phyloP scores from a whole-genome alignment of 106 monocot genomes.

The Iris macrosiphon region DNA sequence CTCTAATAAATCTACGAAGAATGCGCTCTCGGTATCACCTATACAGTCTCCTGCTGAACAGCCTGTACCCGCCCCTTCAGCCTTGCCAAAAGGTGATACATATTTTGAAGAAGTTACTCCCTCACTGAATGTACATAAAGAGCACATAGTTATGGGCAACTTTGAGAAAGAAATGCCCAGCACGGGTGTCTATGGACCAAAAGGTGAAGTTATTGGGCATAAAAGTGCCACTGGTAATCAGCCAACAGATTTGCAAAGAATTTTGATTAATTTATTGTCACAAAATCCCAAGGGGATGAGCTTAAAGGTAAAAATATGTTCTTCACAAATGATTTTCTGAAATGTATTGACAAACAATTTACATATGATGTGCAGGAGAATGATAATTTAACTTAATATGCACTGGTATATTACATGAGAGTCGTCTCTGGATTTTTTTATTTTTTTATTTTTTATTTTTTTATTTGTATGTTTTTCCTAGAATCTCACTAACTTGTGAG shows the following conservation, averaged over 20 bases:
- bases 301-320: slow-evolving; percentile 53
- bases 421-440: no score
- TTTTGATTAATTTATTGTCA: slow-evolving; percentile 40
- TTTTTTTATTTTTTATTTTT: no score
- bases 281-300: slow-evolving; percentile 75
- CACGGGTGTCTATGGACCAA: slow-evolving; percentile 11
- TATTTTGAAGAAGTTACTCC: slow-evolving; percentile 32
- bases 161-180: slow-evolving; percentile 43
- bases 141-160: slow-evolving; percentile 26
- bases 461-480: no score
- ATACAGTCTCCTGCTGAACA: slow-evolving; percentile 45
- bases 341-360: neutral
- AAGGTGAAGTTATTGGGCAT: slow-evolving; percentile 10
- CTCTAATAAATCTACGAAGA: slow-evolving; percentile 29
- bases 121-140: slow-evolving; percentile 31
- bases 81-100: slow-evolving; percentile 23
- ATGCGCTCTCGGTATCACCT: slow-evolving; percentile 34
- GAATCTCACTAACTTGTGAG: no score
- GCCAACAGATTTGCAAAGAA: slow-evolving; percentile 36
- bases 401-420: no score
- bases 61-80: slow-evolving; percentile 17
- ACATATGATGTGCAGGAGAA: no score
- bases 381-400: no score
- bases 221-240: slow-evolving; percentile 18
- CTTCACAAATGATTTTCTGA: neutral